Evolutionary conservation across 768 basidiomycete species (phyloP).

Genomic region (Cystobasidium onofrii): DNA sequence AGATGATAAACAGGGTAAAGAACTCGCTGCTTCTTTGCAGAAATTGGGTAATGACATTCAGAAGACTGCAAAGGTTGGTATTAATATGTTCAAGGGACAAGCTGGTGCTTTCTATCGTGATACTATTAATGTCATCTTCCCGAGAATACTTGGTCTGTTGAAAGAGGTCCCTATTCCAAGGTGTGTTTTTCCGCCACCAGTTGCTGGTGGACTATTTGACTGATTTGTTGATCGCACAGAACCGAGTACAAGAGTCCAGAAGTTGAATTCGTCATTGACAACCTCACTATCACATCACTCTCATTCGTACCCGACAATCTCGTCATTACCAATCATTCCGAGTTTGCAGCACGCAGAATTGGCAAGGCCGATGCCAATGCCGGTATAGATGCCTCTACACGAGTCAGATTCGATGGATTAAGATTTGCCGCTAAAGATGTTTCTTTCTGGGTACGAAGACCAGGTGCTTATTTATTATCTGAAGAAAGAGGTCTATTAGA

Average conservation of each 20-base stretch:
- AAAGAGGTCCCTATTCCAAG: slow-evolving; percentile 30
- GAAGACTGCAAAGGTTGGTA: slow-evolving; percentile 26
- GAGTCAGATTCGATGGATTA: slow-evolving; percentile 27
- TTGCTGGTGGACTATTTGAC: too few relatives aligned
- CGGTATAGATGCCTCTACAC: slow-evolving; percentile 1
- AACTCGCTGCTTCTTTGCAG: slow-evolving; percentile 3
- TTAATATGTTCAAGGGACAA: slow-evolving; percentile 25
- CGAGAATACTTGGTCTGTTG: slow-evolving; percentile 18
- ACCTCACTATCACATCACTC: slow-evolving; percentile 28
- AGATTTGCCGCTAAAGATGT: slow-evolving; percentile 25
- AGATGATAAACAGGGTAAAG: slow-evolving; percentile 26
- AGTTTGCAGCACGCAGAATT: slow-evolving; percentile 17
- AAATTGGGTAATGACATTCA: slow-evolving; percentile 12
- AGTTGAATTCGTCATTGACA: slow-evolving; percentile 29
- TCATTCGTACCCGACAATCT: slow-evolving; percentile 30
- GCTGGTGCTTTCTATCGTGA: slow-evolving; percentile 29
- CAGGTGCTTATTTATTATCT: slow-evolving; percentile 13
- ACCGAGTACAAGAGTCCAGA: slow-evolving; percentile 29
- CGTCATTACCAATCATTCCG: slow-evolving; percentile 24
- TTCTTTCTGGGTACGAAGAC: slow-evolving; percentile 26
- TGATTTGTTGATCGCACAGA: neutral
- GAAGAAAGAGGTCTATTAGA: slow-evolving; percentile 28
- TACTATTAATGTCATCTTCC: slow-evolving; percentile 21
- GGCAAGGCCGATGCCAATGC: slow-evolving; percentile 18
- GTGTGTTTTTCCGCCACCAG: neutral